These are phyloP conservation scores for Lodderomyces pseudojiufengensis DNA, from an alignment of 1,139 yeast species.

Conservation along the genomic window DNA sequence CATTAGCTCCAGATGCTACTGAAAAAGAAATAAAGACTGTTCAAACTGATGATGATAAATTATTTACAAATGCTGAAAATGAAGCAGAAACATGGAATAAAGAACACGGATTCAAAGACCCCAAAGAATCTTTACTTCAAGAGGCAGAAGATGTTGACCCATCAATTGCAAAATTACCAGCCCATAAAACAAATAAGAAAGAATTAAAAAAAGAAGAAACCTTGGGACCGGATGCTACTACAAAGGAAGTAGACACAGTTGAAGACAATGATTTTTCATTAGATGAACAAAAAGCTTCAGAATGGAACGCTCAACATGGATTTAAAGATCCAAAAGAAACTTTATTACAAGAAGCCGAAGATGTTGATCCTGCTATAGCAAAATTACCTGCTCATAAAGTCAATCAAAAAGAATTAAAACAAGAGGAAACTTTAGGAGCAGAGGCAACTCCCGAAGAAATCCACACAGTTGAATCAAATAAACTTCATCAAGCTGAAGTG, in stretches of 20 bases:
- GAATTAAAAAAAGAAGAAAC: constrained; percentile 5
- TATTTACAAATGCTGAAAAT: constrained; percentile 18
- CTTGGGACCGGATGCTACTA: constrained; percentile 1
- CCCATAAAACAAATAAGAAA: constrained; percentile 13
- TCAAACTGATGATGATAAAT: constrained; percentile 8
- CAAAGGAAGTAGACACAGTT: constrained; percentile 9
- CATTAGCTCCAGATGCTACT: constrained; percentile 2
- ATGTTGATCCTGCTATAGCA: constrained; percentile 19
- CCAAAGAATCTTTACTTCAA: constrained; percentile 25
- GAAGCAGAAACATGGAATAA: constrained; percentile 27
- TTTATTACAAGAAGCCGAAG: constrained; percentile 28
- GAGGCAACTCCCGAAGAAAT: constrained; percentile 3
- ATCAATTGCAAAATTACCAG: constrained; percentile 16
- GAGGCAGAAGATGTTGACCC: constrained; percentile 26
- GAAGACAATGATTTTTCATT: constrained; percentile 9
- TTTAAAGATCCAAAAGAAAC: constrained; percentile 21
- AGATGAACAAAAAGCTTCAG: constrained; percentile 23
- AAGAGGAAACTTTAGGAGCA: constrained; percentile 4
- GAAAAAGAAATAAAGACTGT: constrained; percentile 7
- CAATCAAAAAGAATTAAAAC: constrained; percentile 5
- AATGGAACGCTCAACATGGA: constrained; percentile 28
- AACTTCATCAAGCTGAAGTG: constrained; percentile 17
- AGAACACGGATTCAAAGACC: constrained; percentile 23
- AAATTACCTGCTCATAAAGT: constrained; percentile 17
- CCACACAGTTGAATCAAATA: constrained; percentile 7